Conservation (phyloP, 495 filamentous ascomycete species). For the Paragyromitra xinjiangensis region DNA sequence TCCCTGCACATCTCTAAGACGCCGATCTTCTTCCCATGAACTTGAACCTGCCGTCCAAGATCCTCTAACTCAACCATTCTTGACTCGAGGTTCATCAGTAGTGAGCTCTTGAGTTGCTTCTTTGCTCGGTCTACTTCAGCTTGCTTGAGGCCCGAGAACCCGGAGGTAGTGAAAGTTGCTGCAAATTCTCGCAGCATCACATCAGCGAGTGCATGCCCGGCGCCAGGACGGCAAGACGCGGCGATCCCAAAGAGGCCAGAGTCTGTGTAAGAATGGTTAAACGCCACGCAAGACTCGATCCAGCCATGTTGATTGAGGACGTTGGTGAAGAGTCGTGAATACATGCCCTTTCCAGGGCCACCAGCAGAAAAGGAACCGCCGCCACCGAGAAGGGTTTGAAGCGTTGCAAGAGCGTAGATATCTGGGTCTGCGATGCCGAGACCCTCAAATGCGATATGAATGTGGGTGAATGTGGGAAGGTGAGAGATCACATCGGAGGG, state of each 20-base stretch:
- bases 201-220: slow-evolving; percentile 82
- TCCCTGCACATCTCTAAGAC: slow-evolving; percentile 90
- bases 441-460: slow-evolving; percentile 95
- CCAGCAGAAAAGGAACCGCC: slow-evolving; percentile 98
- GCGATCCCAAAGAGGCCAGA: slow-evolving; percentile 93
- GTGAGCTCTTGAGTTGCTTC: slow-evolving; percentile 89
- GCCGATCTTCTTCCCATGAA: slow-evolving; percentile 88
- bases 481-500: slow-evolving; percentile 76
- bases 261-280: slow-evolving; percentile 97
- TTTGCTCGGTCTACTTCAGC: slow-evolving; percentile 94
- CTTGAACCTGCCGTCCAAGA: slow-evolving; percentile 92
- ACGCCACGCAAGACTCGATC: slow-evolving; percentile 93
- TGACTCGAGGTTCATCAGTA: slow-evolving; percentile 97
- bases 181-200: slow-evolving; percentile 91
- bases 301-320: slow-evolving; percentile 96
- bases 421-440: slow-evolving; percentile 87
- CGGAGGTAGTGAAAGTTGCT: slow-evolving; percentile 74
- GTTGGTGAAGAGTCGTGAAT: slow-evolving; percentile 94
- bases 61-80: slow-evolving; percentile 99
- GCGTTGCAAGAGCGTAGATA: slow-evolving; percentile 95
- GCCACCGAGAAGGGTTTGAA: slow-evolving; percentile 94
- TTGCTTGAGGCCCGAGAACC: slow-evolving; percentile 70
- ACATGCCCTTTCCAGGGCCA: slow-evolving; percentile 98
- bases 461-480: slow-evolving; percentile 83
- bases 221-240: slow-evolving; percentile 79